Conservation (phyloP, 1,139 yeast species). For the Yamadazyma atlantica region DNA sequence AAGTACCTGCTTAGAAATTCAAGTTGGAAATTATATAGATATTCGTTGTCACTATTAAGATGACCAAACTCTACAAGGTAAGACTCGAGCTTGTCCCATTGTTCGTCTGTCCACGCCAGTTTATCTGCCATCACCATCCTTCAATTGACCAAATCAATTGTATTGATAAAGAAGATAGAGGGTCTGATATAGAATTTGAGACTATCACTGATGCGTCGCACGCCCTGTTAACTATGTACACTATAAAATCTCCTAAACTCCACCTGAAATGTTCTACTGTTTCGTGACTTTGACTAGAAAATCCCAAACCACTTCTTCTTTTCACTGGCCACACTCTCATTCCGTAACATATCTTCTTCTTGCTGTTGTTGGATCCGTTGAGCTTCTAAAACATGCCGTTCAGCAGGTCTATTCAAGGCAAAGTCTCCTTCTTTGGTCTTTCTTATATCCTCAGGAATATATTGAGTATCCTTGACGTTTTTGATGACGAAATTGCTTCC, state of each 20-base stretch:
- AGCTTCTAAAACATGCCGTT: constrained; percentile 73
- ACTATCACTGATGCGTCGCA: no score
- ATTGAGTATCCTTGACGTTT: constrained; percentile 44
- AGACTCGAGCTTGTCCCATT: constrained; percentile 15
- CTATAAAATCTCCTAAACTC: not conserved
- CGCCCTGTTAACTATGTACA: not conserved
- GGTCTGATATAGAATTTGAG: no score
- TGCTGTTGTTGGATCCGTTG: constrained; percentile 67
- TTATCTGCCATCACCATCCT: no score
- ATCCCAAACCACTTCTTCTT: constrained; percentile 5
- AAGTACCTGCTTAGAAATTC: constrained; percentile 14
- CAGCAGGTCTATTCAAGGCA: constrained; percentile 69
- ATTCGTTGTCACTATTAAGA: constrained; percentile 11
- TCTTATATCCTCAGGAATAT: constrained; percentile 39
- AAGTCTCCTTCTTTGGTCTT: constrained; percentile 43
- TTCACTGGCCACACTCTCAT: constrained; percentile 25
- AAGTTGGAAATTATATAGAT: constrained; percentile 15
- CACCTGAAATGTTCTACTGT: not conserved
- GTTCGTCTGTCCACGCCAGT: constrained; percentile 11
- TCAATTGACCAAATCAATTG: no score
- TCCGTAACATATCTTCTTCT: constrained; percentile 65
- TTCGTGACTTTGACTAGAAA: not conserved
- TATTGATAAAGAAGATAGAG: no score
- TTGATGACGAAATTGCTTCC: constrained; percentile 33
- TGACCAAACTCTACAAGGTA: constrained; percentile 17